A percentile compares a stretch with the other conserved stretches of the same genome.
phyloP scores from a whole-genome alignment of 1,284 basidiomycete genomes.

The Microbotryomycetes sp. region DNA sequence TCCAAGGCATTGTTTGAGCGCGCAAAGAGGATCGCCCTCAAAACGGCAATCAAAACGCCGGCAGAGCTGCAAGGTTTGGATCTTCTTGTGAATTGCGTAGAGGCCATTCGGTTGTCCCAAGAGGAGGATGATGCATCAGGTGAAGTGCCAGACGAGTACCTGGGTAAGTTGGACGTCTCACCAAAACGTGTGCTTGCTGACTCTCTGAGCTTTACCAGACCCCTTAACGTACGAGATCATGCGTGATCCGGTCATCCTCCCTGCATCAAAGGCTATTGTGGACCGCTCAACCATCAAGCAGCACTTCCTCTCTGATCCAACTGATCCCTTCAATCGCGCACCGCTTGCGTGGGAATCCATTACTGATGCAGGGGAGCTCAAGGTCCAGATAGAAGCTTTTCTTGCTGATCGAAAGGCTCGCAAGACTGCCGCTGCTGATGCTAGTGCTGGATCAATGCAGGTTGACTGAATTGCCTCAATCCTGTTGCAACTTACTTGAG shows the following conservation, averaged over 20 bases:
- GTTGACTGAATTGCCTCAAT: no score
- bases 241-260: conserved; percentile 89
- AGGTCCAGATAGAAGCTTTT: conserved; percentile 25
- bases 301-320: conserved; percentile 71
- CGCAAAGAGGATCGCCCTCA: conserved; percentile 64
- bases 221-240: conserved; percentile 90
- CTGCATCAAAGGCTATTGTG: conserved; percentile 69
- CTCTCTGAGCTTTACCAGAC: conserved; percentile 49
- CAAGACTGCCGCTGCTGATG: neutral
- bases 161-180: conserved; percentile 53
- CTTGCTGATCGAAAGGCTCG: conserved; percentile 12
- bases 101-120: conserved; percentile 70
- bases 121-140: conserved; percentile 79
- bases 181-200: neutral
- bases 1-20: conserved; percentile 72
- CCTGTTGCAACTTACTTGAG: no score
- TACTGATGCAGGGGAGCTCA: conserved; percentile 25
- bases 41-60: conserved; percentile 65
- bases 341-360: conserved; percentile 44
- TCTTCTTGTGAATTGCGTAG: conserved; percentile 71
- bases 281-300: conserved; percentile 94
- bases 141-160: conserved; percentile 90
- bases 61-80: conserved; percentile 68
- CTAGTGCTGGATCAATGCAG: neutral
- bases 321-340: conserved; percentile 46